A percentile compares a stretch with the other conserved stretches of the same genome.
Evolutionary conservation across 1,284 basidiomycete species (phyloP).

Genomic region (Phlebopus sp.): DNA sequence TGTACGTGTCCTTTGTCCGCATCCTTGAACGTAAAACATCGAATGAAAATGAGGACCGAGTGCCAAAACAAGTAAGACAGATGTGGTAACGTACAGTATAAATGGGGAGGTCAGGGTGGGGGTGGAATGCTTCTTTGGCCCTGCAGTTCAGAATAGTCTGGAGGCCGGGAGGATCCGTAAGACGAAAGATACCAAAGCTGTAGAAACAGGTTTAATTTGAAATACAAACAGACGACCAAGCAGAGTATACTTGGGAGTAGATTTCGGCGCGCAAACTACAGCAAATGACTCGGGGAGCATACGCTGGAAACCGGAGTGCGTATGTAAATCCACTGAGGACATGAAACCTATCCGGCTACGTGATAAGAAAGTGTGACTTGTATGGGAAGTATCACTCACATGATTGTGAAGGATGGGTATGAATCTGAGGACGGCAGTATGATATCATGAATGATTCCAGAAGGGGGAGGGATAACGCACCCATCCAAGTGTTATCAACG

Average conservation of each 20-base stretch:
- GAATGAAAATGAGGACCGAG: conserved; percentile 4
- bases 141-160: conserved; percentile 66
- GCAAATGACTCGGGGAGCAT: conserved; percentile 91
- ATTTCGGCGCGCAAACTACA: conserved; percentile 83
- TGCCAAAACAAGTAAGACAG: conserved; percentile 1
- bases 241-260: conserved; percentile 63
- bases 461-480: conserved; percentile 45
- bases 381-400: conserved; percentile 45
- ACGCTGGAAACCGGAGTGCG: conserved; percentile 81
- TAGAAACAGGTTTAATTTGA: background rate
- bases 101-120: conserved; percentile 75
- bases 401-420: conserved; percentile 88
- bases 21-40: conserved; percentile 43
- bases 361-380: conserved; percentile 1
- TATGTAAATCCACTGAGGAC: conserved; percentile 87
- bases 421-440: conserved; percentile 55
- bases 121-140: conserved; percentile 77
- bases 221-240: conserved; percentile 3
- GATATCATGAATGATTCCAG: background rate
- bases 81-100: conserved; percentile 60
- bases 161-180: conserved; percentile 83
- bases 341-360: conserved; percentile 60
- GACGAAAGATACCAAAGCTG: conserved; percentile 83
- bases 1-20: conserved; percentile 80
- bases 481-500: conserved; percentile 86